A percentile compares a stretch with the other conserved stretches of the same genome.
These are phyloP conservation scores for Rhizophora mangle DNA, from an alignment of 345 rosid species.

Conservation along the genomic window DNA sequence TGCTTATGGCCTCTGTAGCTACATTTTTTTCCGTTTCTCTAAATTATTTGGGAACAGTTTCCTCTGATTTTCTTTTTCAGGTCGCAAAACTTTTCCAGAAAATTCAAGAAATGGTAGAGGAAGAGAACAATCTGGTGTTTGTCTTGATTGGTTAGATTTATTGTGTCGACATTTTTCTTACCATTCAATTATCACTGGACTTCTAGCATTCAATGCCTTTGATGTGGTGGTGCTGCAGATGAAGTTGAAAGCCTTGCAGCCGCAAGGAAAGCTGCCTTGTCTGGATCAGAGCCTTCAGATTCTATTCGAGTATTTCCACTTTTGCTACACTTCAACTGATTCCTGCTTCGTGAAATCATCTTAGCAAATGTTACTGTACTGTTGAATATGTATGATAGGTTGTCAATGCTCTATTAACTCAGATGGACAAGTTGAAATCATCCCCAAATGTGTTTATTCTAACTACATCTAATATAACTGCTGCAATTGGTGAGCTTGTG, in stretches of 20 bases:
- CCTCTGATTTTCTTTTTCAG: slow-evolving; percentile 32
- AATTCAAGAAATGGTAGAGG: slow-evolving; percentile 99
- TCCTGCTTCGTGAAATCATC: slow-evolving; percentile 7
- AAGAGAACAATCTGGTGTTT: slow-evolving; percentile 94
- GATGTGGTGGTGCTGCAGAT: slow-evolving; percentile 54
- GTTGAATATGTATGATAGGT: slow-evolving; percentile 51
- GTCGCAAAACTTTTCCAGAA: slow-evolving; percentile 97
- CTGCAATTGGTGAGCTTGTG: slow-evolving; percentile 82
- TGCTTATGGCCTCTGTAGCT: background rate
- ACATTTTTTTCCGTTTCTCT: background rate
- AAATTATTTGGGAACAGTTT: background rate
- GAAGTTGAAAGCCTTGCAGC: slow-evolving; percentile 99
- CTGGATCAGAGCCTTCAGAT: slow-evolving; percentile 99
- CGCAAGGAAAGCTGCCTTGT: slow-evolving; percentile 91
- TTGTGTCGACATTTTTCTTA: background rate
- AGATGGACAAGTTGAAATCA: slow-evolving; percentile 93
- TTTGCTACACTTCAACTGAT: slow-evolving; percentile 3
- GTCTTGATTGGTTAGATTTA: slow-evolving; percentile 91
- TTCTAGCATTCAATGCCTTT: slow-evolving; percentile 21
- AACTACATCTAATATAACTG: slow-evolving; percentile 94
- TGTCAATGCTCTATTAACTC: slow-evolving; percentile 94
- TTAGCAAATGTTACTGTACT: background rate
- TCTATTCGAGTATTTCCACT: slow-evolving; percentile 69
- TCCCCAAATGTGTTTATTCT: slow-evolving; percentile 85
- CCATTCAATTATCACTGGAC: slow-evolving; percentile 2